phyloP scores from a whole-genome alignment of 257 asterid genomes.

The Rauvolfia tetraphylla region DNA sequence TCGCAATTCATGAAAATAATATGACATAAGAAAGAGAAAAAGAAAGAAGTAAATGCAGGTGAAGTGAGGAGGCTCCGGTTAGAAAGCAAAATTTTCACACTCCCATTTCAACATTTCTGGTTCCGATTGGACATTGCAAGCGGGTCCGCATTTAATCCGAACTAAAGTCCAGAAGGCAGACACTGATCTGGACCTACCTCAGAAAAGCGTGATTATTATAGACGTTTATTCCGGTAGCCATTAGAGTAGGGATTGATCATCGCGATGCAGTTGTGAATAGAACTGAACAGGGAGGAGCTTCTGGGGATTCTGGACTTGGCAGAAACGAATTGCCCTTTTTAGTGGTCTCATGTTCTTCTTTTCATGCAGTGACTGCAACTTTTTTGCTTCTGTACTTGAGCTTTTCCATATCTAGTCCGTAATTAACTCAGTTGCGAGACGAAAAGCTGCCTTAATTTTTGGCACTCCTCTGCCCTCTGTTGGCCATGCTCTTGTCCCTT shows the following conservation, averaged over 20 bases:
- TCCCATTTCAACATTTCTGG: conserved; percentile 18
- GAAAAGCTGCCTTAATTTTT: conserved; percentile 32
- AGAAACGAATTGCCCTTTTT: background rate
- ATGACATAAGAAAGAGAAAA: too few species aligned
- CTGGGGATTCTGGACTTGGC: conserved; percentile 10
- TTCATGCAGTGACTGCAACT: conserved; percentile 3
- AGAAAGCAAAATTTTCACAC: conserved; percentile 15
- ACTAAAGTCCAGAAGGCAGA: background rate
- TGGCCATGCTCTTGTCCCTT: conserved; percentile 2
- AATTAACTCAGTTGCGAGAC: conserved; percentile 27
- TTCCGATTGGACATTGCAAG: background rate
- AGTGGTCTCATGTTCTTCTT: conserved; percentile 1
- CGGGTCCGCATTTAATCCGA: conserved; percentile 4
- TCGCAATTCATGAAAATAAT: too few species aligned
- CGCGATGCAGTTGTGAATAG: too few species aligned
- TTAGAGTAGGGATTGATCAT: background rate
- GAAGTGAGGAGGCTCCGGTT: conserved; percentile 1
- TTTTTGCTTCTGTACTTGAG: background rate
- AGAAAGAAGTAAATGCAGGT: background rate
- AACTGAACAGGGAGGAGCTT: too few species aligned
- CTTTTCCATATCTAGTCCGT: conserved; percentile 23
- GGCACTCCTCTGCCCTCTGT: conserved; percentile 4
- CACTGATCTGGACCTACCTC: conserved; percentile 4
- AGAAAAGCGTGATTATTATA: background rate
- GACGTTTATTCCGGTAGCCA: background rate